phyloP scores from a whole-genome alignment of 2,329 filamentous ascomycete genomes.

The Apiospora marii region DNA sequence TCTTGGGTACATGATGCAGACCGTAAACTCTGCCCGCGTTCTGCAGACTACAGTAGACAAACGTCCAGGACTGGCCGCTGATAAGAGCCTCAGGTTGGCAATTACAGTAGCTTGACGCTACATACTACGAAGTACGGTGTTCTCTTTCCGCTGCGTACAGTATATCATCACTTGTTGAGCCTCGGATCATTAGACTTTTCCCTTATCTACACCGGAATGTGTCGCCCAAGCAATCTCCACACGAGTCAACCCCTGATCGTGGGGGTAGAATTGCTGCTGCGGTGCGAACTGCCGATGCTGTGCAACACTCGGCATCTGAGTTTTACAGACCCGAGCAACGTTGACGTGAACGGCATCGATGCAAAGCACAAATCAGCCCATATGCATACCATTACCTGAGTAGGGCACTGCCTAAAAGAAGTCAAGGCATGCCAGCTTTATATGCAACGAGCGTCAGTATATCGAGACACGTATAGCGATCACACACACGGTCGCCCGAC shows the following conservation, averaged over 20 bases:
- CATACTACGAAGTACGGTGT: too few species aligned
- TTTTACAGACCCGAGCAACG: background rate
- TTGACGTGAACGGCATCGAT: slow-evolving; percentile 5
- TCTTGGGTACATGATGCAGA: background rate
- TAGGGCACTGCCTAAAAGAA: background rate
- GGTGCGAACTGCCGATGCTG: background rate
- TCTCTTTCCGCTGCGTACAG: too few species aligned
- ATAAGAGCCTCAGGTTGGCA: slow-evolving; percentile 7
- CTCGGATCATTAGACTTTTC: slow-evolving; percentile 8
- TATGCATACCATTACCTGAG: background rate
- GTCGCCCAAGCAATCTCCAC: background rate
- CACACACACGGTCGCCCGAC: background rate
- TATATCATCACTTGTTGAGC: background rate
- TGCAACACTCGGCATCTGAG: slow-evolving; percentile 9
- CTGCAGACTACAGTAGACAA: background rate
- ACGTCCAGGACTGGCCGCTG: background rate
- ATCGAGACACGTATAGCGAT: background rate
- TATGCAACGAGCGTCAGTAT: background rate
- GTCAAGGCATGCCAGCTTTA: background rate
- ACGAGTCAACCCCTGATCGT: slow-evolving; percentile 6
- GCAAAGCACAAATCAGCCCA: slow-evolving; percentile 9
- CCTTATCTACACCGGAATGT: background rate
- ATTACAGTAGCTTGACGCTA: background rate
- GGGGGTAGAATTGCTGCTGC: background rate
- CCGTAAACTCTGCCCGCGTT: background rate